Base-by-base conservation (phyloP, 257 asterid species). In the Galeopsis tetrahit region DNA sequence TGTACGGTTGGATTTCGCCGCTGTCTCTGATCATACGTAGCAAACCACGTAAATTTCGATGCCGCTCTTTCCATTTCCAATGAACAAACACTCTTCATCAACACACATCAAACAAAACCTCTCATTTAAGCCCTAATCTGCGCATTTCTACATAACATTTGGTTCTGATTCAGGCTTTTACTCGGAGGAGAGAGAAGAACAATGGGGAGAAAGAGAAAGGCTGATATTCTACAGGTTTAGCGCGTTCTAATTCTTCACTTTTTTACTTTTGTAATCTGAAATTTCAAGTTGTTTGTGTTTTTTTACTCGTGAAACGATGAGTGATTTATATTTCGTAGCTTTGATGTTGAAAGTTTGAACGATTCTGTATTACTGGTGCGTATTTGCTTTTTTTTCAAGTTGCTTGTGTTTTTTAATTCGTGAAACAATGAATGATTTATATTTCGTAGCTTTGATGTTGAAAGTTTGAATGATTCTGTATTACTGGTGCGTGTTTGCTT, bases 121-220 rank as follows among this genome's bases (percentile, higher is more conserved):
- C 28, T 46, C 28, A 21, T 21, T 21, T 46, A 21, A n/a, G 56
- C 56, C 56, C 56, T 49, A 49, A 49, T n/a, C 43, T 1, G 43
- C 43, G 43, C 7, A 38, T 10, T 46, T 46, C 14, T 10, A 2
- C 52, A 11, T 4, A 48, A 48, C n/a, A 7, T 14, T 14, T n/a
- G 15, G 28, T 6, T 49, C 14, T 48, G 55, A 2, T 21, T 21
- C 28, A 21, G 28, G 28, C 28, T 21, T 44, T 44, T 44, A 3
- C 1, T 10, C n/a, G 51, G 14, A 10, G 14, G 51, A 9, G 51
- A 49, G 28, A 13, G 66, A 46, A 58, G 4, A 52, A 33, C 56
- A 15, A 80, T 80, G 84, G 81, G 79, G 8, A 69, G 61, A 40
- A 74, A 70, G 53, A 77, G 71, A 61, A 80, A 63, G 71, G 58